phyloP scores from a whole-genome alignment of 2,329 filamentous ascomycete genomes.

The Microdochium nivale region DNA sequence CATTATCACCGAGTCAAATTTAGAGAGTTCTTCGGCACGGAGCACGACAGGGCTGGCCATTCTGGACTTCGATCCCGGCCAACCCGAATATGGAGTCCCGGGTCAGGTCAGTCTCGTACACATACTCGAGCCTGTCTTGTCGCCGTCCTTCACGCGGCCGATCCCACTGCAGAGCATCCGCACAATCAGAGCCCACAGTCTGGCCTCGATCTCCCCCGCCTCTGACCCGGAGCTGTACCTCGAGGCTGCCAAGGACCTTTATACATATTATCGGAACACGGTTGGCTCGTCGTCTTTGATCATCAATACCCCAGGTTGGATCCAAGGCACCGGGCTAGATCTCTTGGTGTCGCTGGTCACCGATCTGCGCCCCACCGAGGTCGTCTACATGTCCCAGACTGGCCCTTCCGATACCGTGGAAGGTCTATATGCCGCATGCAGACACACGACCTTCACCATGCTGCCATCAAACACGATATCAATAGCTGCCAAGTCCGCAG shows the following conservation, averaged over 20 bases:
- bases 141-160: slow-evolving; percentile 58
- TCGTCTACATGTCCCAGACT: slow-evolving; percentile 61
- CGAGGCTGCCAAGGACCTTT: slow-evolving; percentile 54
- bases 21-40: background rate
- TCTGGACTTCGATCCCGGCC: slow-evolving; percentile 71
- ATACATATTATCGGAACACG: slow-evolving; percentile 43
- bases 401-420: slow-evolving; percentile 51
- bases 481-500: slow-evolving; percentile 39
- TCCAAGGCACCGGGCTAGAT: slow-evolving; percentile 61
- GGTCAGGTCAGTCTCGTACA: slow-evolving; percentile 62
- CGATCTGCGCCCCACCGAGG: slow-evolving; percentile 45
- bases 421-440: slow-evolving; percentile 35
- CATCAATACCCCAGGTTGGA: slow-evolving; percentile 69
- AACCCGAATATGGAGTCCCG: slow-evolving; percentile 64
- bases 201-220: slow-evolving; percentile 57
- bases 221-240: slow-evolving; percentile 60
- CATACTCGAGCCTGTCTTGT: slow-evolving; percentile 52
- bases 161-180: slow-evolving; percentile 21
- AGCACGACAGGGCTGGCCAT: slow-evolving; percentile 42
- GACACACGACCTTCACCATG: slow-evolving; percentile 31
- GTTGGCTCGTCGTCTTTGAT: slow-evolving; percentile 46
- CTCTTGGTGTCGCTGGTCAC: slow-evolving; percentile 50
- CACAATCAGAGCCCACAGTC: slow-evolving; percentile 53
- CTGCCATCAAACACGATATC: slow-evolving; percentile 44
- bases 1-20: slow-evolving; percentile 29